phyloP scores from a whole-genome alignment of 768 basidiomycete genomes.

The Kwoniella newhampshirensis region DNA sequence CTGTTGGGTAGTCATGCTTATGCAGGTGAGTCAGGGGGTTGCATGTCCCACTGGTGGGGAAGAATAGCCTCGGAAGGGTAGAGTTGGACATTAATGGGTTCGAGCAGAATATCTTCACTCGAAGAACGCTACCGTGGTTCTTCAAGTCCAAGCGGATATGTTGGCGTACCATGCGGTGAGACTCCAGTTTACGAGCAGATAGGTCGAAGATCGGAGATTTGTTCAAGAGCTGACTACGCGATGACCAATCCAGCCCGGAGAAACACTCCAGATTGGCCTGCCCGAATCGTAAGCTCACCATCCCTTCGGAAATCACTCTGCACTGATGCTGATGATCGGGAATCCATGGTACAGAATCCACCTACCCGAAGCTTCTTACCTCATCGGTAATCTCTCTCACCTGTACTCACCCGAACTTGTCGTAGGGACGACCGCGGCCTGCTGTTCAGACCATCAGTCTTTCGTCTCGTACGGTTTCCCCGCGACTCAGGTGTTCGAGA shows the following conservation, averaged over 20 bases:
- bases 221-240: background rate
- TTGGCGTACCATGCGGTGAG: conserved; percentile 69
- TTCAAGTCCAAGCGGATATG: conserved; percentile 94
- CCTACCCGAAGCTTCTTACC: conserved; percentile 69
- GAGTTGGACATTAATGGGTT: background rate
- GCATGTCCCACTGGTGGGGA: background rate
- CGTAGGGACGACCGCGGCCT: conserved; percentile 60
- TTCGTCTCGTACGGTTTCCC: conserved; percentile 73
- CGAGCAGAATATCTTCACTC: conserved; percentile 62
- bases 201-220: background rate
- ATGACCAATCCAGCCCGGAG: conserved; percentile 56
- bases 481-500: conserved; percentile 82
- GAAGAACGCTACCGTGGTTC: conserved; percentile 65
- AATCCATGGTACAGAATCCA: conserved; percentile 66
- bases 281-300: conserved; percentile 63
- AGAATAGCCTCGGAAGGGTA: background rate
- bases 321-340: too few species aligned
- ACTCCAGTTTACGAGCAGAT: background rate
- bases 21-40: conserved; percentile 63
- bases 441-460: conserved; percentile 85
- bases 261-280: conserved; percentile 79
- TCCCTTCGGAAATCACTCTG: conserved; percentile 2
- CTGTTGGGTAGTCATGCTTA: conserved; percentile 74
- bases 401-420: conserved; percentile 64
- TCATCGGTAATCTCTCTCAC: conserved; percentile 70